These are phyloP conservation scores for Iberis pinnata DNA, from an alignment of 345 rosid species.

Conservation along the genomic window DNA sequence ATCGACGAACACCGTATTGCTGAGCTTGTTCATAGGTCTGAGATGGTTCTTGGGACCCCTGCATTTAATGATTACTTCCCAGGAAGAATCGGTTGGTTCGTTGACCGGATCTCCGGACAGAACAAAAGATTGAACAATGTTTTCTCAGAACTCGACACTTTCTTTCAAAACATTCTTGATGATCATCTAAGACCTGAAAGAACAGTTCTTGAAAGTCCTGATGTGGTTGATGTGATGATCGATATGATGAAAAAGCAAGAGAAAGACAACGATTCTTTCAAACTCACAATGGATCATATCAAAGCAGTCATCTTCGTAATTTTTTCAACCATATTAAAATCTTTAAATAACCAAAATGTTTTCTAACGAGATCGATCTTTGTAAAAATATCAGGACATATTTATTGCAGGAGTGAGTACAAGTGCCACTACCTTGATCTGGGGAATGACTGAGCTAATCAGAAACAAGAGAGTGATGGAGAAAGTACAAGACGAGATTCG, in stretches of 20 bases:
- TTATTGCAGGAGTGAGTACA: slow-evolving; percentile 42
- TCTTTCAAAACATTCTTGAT: slow-evolving; percentile 20
- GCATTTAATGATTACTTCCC: slow-evolving; percentile 20
- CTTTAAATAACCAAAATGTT: not conserved
- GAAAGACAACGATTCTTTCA: slow-evolving; percentile 5
- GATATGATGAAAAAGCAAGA: slow-evolving; percentile 28
- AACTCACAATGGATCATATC: slow-evolving; percentile 36
- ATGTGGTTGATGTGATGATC: slow-evolving; percentile 44
- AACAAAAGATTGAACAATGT: not conserved
- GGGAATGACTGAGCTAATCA: slow-evolving; percentile 39
- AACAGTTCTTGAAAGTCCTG: slow-evolving; percentile 11
- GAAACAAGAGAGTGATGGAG: slow-evolving; percentile 34
- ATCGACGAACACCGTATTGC: not conserved
- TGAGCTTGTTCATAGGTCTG: slow-evolving; percentile 3
- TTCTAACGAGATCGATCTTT: no score
- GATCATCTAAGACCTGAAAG: slow-evolving; percentile 21
- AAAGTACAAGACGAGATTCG: slow-evolving; percentile 38
- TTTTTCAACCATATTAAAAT: no score
- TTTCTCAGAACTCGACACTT: slow-evolving; percentile 3
- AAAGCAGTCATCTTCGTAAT: slow-evolving; percentile 45
- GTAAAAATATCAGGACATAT: slow-evolving; percentile 37
- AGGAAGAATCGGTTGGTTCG: slow-evolving; percentile 10
- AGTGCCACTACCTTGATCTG: slow-evolving; percentile 29
- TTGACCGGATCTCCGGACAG: slow-evolving; percentile 14
- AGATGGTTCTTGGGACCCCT: not conserved